These are phyloP conservation scores for Exophiala viscosa DNA, from an alignment of 2,329 filamentous ascomycete species.

Conservation along the genomic window DNA sequence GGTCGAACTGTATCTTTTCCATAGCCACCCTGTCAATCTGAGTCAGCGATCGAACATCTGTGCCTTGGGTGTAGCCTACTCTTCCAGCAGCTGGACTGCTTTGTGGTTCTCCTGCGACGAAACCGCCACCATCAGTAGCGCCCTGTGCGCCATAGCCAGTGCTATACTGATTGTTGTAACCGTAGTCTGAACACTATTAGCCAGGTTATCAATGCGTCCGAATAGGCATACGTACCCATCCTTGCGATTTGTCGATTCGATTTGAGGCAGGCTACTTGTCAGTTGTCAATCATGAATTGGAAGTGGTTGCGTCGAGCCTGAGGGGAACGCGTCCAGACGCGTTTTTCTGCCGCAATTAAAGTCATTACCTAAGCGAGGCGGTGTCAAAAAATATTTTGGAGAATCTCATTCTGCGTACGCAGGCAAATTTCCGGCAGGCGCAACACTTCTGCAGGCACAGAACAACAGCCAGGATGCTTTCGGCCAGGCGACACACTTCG, in stretches of 20 bases:
- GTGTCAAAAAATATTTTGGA: slow-evolving; percentile 16
- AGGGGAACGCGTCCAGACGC: slow-evolving; percentile 9
- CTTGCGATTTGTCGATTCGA: background rate
- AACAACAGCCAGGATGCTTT: background rate
- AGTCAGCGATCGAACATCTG: slow-evolving; percentile 8
- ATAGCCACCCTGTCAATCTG: slow-evolving; percentile 41
- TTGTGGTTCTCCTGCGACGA: slow-evolving; percentile 51
- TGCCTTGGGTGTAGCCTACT: slow-evolving; percentile 29
- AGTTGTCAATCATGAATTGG: background rate
- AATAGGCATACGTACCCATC: slow-evolving; percentile 14
- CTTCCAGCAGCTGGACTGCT: slow-evolving; percentile 46
- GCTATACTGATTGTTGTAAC: slow-evolving; percentile 47
- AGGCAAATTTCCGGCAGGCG: slow-evolving; percentile 3
- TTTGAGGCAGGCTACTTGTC: background rate
- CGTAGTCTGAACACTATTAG: slow-evolving; percentile 19
- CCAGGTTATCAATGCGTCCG: background rate
- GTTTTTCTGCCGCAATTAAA: slow-evolving; percentile 4
- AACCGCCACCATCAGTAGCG: slow-evolving; percentile 56
- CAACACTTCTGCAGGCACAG: background rate
- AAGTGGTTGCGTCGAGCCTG: background rate
- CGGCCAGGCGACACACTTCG: background rate
- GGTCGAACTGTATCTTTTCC: slow-evolving; percentile 84
- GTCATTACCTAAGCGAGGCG: background rate
- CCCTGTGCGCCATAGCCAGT: slow-evolving; percentile 56
- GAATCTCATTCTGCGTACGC: background rate